Evolutionary conservation across 2,329 filamentous ascomycete species (phyloP), one percentile per base, ranked within the genome.

Genomic region (Calonectria fujianensis): DNA sequence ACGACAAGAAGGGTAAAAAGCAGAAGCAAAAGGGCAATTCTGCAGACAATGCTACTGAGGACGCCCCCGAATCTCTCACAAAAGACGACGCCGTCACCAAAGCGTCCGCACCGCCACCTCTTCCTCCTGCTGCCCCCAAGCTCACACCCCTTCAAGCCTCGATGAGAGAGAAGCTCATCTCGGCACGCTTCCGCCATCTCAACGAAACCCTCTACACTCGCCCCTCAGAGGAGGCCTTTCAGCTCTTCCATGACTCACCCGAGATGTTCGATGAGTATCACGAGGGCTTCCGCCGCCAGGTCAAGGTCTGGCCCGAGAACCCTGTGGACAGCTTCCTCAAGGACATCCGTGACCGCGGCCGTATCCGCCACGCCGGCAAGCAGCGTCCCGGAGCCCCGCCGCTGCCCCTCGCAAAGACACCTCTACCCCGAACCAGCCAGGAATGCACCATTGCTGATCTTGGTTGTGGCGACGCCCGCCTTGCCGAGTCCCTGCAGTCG

Each of bases 261-360:
- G 95, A 98, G 83, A 96, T 98, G 90, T 99, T 98, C 86, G 90
- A 92, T 79, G 96, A 98, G 86, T 99, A 99, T 86, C 97, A 99
- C 86, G 94, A 96, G 75, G 97, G 97, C 41, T 99, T 99, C 89
- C 94, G 96, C 1, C 94, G 96, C 69, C 97, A 99, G 87, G 97
- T 98, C 74, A 93, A 95, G 82, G 94, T 96, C 3, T 99, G 97
- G 97, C 97, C 97, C 10, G 95, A 96, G 82, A 99, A 99, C 85
- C 97, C 97, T 0, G 95, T 99, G 61, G 95, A 98, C 84, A 92
- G 91, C 73, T 98, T 98, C 86, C 93, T 98, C 77, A 83, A 87
- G 35, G 90, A 93, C 66, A 92, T 98, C 77, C 89, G 92, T 71
- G 83, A 86, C 20, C 92, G 96, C n/a, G 95, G 90, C 27, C 91